Conservation (phyloP, 495 filamentous ascomycete genomes). For the Hamigera avellanea region DNA sequence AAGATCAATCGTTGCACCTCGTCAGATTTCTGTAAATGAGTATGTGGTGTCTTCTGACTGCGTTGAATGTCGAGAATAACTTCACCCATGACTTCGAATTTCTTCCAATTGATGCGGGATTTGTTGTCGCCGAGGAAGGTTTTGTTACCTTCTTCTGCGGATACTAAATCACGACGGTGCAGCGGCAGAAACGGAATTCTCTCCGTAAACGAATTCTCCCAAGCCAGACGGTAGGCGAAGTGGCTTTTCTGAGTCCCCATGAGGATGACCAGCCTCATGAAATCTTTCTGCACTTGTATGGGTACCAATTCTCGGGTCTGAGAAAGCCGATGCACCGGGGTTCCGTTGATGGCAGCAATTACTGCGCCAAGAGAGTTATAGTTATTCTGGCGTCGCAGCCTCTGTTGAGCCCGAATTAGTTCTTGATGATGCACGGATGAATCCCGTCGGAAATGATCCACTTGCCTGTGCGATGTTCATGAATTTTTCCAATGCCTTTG, state of each 20-base stretch:
- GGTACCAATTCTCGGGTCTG: conserved; percentile 75
- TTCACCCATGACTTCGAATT: conserved; percentile 93
- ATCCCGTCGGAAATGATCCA: background rate
- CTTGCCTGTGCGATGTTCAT: conserved; percentile 65
- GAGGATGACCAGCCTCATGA: conserved; percentile 77
- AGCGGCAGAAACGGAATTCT: conserved; percentile 93
- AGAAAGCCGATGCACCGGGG: conserved; percentile 71
- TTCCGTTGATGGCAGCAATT: conserved; percentile 83
- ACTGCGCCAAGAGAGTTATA: conserved; percentile 93
- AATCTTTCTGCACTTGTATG: conserved; percentile 57
- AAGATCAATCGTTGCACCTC: conserved; percentile 58
- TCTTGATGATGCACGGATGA: too few relatives aligned
- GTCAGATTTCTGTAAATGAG: conserved; percentile 53
- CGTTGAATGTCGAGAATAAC: conserved; percentile 81
- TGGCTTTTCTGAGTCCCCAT: conserved; percentile 89
- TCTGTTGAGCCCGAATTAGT: conserved; percentile 22
- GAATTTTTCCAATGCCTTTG: conserved; percentile 81
- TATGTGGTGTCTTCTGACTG: conserved; percentile 79
- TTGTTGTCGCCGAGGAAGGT: conserved; percentile 69
- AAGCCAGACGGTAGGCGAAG: conserved; percentile 88
- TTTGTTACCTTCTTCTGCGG: conserved; percentile 82
- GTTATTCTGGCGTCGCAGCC: conserved; percentile 85
- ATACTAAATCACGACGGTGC: conserved; percentile 77
- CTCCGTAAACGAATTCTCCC: conserved; percentile 85
- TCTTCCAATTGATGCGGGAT: conserved; percentile 90